phyloP scores from a whole-genome alignment of 2,329 filamentous ascomycete genomes.

The Tolypocladium album region DNA sequence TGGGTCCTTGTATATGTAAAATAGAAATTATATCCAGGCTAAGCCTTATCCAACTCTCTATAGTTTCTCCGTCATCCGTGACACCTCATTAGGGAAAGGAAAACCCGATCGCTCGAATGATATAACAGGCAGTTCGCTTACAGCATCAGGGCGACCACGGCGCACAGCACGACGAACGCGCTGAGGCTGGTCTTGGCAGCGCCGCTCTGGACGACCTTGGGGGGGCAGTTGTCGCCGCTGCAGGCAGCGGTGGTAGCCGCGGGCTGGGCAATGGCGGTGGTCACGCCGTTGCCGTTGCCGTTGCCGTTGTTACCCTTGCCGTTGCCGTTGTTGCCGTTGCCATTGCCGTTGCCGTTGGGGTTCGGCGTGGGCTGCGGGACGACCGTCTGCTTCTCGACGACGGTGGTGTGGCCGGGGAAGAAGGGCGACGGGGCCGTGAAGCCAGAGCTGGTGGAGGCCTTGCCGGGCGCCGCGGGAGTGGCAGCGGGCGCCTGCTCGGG shows the following conservation, averaged over 20 bases:
- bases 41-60: background rate
- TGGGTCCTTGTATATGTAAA: background rate
- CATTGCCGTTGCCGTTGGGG: background rate
- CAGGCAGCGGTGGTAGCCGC: background rate
- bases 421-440: background rate
- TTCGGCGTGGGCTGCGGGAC: background rate
- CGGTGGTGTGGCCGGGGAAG: background rate
- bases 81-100: background rate
- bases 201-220: conserved; percentile 4
- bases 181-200: conserved; percentile 10
- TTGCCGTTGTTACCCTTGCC: background rate
- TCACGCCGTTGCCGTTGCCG: conserved; percentile 1
- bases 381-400: background rate
- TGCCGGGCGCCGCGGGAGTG: background rate
- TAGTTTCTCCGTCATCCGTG: background rate
- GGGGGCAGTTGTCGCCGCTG: conserved; percentile 2
- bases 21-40: background rate
- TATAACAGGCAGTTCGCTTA: background rate
- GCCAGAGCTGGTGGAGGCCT: background rate
- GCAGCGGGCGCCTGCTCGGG: background rate
- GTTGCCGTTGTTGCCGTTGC: background rate
- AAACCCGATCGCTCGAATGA: background rate
- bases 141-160: conserved; percentile 10
- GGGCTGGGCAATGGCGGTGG: conserved; percentile 1
- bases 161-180: conserved; percentile 9